Conservation (phyloP, 2,329 filamentous ascomycete species). For the Pseudogymnoascus sp. region DNA sequence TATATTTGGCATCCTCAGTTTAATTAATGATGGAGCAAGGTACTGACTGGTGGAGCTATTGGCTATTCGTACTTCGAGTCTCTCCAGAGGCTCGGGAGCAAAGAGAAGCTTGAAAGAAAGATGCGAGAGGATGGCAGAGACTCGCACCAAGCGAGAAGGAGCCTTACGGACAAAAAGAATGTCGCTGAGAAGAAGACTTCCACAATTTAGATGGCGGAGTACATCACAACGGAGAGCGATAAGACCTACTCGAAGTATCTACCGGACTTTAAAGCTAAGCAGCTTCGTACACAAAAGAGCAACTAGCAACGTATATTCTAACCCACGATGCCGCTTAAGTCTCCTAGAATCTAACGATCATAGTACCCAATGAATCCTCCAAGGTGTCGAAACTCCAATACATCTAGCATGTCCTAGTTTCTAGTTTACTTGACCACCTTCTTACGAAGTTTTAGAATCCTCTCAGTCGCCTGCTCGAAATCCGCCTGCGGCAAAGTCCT, state of each 20-base stretch:
- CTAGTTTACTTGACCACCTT: too few relatives aligned
- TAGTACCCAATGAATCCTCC: neutral
- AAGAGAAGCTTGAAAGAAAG: too few relatives aligned
- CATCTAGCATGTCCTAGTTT: too few relatives aligned
- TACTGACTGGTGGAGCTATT: too few relatives aligned
- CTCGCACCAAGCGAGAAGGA: constrained; percentile 58
- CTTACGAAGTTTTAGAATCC: too few relatives aligned
- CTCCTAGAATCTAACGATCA: neutral
- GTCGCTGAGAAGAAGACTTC: constrained; percentile 66
- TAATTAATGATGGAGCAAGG: too few relatives aligned
- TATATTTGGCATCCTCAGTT: too few relatives aligned
- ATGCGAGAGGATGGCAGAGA: constrained; percentile 62
- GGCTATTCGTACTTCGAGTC: too few relatives aligned
- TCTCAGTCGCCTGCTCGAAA: too few relatives aligned
- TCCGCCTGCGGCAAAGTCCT: too few relatives aligned
- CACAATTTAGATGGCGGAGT: constrained; percentile 58
- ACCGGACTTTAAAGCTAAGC: neutral
- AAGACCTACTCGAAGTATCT: constrained; percentile 48
- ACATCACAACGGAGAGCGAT: constrained; percentile 66
- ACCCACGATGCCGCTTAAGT: neutral
- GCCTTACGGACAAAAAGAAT: constrained; percentile 53
- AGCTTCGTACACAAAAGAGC: neutral
- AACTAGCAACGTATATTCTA: neutral
- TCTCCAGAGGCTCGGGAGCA: too few relatives aligned
- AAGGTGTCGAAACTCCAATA: neutral